Percentiles rank a stretch among this genome's conserved stretches.
Evolutionary conservation across 169 alveolate genomes (phyloP).

Genomic region (Cryptosporidium sp.): DNA sequence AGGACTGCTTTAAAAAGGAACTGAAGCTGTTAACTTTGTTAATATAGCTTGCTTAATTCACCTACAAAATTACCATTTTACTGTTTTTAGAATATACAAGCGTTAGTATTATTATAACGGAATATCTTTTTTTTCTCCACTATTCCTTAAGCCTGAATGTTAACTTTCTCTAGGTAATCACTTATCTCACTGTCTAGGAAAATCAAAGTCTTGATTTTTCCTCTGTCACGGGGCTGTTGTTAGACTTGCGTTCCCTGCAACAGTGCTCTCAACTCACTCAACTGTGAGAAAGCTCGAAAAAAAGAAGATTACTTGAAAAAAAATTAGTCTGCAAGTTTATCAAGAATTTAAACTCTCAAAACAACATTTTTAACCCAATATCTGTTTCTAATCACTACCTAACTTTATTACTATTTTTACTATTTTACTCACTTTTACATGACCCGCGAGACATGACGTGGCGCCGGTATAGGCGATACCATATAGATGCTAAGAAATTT

Average conservation of each 20-base stretch:
- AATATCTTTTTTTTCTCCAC: not conserved
- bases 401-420: not conserved
- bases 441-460: constrained; percentile 47
- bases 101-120: constrained; percentile 22
- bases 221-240: no score
- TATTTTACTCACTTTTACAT: constrained; percentile 11
- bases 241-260: not conserved
- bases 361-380: not conserved
- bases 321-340: no score
- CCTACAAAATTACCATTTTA: not conserved
- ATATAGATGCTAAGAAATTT: not conserved
- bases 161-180: no score
- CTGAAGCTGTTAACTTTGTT: constrained; percentile 12
- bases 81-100: constrained; percentile 27
- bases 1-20: not conserved
- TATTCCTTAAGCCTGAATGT: not conserved
- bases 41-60: constrained; percentile 6
- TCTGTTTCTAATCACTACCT: not conserved
- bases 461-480: constrained; percentile 64
- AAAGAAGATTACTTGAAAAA: no score
- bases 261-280: not conserved
- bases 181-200: no score
- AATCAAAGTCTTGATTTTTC: not conserved
- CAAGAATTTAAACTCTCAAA: not conserved
- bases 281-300: not conserved